Conservation (phyloP, 768 basidiomycete species). For the Podaxis rugospora region DNA sequence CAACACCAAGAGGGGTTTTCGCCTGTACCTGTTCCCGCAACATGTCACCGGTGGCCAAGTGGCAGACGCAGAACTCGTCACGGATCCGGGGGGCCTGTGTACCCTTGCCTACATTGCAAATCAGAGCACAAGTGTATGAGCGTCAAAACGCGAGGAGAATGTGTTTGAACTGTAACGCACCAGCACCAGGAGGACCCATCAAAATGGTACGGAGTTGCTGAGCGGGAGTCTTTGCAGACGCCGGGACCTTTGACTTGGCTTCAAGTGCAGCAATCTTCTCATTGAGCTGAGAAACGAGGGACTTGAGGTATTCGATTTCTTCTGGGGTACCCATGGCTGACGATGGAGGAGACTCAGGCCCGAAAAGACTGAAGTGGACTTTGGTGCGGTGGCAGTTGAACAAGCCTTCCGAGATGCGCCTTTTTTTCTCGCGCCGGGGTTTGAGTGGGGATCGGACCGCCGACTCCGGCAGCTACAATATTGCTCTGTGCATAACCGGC, state of each 20-base stretch:
- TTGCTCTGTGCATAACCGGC: background rate
- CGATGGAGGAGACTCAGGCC: constrained; percentile 10
- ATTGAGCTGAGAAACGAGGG: constrained; percentile 84
- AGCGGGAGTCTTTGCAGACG: constrained; percentile 52
- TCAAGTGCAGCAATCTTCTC: constrained; percentile 85
- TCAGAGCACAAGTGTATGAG: background rate
- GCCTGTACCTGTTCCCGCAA: constrained; percentile 87
- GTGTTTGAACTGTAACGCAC: constrained; percentile 39
- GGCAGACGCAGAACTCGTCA: constrained; percentile 93
- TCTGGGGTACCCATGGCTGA: constrained; percentile 55
- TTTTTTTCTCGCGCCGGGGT: constrained; percentile 4
- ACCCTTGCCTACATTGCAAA: constrained; percentile 73
- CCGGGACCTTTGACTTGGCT: constrained; percentile 48
- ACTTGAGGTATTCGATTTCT: constrained; percentile 94
- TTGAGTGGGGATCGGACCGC: background rate
- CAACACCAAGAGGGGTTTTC: constrained; percentile 83
- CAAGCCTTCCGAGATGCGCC: background rate
- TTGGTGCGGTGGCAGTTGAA: constrained; percentile 5
- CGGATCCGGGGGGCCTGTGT: constrained; percentile 95
- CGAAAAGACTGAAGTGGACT: constrained; percentile 9
- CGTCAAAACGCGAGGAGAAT: background rate
- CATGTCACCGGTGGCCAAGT: constrained; percentile 99
- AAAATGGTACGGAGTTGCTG: constrained; percentile 87
- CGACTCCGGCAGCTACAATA: constrained; percentile 19
- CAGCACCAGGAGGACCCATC: constrained; percentile 95